Evolutionary conservation across 2,329 filamentous ascomycete species (phyloP).

Genomic region (Xylaria sp.): DNA sequence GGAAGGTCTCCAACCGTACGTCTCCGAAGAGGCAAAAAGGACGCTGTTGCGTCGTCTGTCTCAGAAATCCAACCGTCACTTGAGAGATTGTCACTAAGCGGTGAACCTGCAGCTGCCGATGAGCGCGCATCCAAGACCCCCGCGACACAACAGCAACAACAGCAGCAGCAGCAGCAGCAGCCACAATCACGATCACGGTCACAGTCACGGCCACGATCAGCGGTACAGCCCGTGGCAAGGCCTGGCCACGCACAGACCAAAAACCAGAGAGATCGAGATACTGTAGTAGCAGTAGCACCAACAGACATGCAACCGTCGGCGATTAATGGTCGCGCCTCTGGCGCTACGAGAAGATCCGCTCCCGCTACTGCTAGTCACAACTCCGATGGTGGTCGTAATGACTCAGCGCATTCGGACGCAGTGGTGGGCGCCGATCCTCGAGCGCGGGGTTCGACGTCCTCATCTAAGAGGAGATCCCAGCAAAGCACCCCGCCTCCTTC

Average conservation of each 20-base stretch:
- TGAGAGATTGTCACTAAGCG: conserved; percentile 44
- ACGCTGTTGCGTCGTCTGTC: conserved; percentile 33
- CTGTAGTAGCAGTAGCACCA: conserved; percentile 6
- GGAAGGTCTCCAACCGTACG: conserved; percentile 39
- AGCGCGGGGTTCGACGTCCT: conserved; percentile 3
- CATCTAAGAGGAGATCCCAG: background rate
- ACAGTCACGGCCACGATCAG: conserved; percentile 7
- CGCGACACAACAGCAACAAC: conserved; percentile 27
- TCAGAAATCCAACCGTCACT: conserved; percentile 41
- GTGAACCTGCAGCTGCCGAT: conserved; percentile 38
- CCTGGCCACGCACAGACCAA: conserved; percentile 21
- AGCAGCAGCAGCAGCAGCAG: background rate
- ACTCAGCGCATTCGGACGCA: conserved; percentile 23
- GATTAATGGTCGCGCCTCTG: background rate
- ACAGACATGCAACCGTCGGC: background rate
- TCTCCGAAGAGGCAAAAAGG: conserved; percentile 32
- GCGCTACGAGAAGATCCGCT: background rate
- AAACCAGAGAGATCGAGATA: conserved; percentile 27
- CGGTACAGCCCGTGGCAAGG: conserved; percentile 39
- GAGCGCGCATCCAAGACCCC: conserved; percentile 30
- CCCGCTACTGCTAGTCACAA: background rate
- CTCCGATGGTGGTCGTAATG: conserved; percentile 1
- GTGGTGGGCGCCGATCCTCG: background rate
- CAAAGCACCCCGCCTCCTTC: conserved; percentile 5
- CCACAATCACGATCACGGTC: background rate